Percentiles rank a stretch among this genome's conserved stretches.
phyloP scores from a whole-genome alignment of 129 eudicot genomes.

The Centella asiatica region DNA sequence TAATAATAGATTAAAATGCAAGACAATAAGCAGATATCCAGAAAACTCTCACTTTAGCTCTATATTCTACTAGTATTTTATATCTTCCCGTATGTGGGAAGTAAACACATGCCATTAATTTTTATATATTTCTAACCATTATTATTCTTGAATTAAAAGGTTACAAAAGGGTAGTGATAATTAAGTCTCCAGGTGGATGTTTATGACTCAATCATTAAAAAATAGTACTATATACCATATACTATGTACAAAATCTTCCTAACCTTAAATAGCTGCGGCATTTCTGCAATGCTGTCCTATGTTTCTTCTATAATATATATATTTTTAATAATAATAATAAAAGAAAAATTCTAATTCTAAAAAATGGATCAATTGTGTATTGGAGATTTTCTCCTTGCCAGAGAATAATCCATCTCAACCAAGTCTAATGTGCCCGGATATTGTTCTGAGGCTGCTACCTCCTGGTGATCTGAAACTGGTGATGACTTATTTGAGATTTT shows the following conservation, averaged over 20 bases:
- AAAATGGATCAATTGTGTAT: conserved; percentile 56
- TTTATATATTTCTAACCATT: too few relatives aligned
- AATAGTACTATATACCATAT: too few relatives aligned
- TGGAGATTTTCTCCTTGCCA: conserved; percentile 64
- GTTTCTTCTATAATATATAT: neutral
- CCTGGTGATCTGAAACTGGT: conserved; percentile 10
- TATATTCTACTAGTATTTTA: too few relatives aligned
- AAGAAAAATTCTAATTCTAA: neutral
- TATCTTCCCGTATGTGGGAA: too few relatives aligned
- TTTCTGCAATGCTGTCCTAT: conserved; percentile 26
- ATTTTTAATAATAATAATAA: neutral
- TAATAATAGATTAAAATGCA: too few relatives aligned
- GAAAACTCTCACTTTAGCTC: too few relatives aligned
- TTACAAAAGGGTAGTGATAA: too few relatives aligned
- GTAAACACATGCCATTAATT: too few relatives aligned
- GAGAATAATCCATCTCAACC: conserved; percentile 71
- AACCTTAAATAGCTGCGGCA: conserved; percentile 23
- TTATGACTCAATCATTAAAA: too few relatives aligned
- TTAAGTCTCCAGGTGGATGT: too few relatives aligned
- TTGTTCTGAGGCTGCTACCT: conserved; percentile 13
- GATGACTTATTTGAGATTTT: conserved; percentile 16
- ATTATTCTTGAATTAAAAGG: too few relatives aligned
- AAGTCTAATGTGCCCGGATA: conserved; percentile 45
- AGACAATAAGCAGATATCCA: too few relatives aligned
- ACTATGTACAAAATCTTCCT: conserved; percentile 20